Conservation (phyloP, 306 rosid species). For the Quercus glauca region DNA sequence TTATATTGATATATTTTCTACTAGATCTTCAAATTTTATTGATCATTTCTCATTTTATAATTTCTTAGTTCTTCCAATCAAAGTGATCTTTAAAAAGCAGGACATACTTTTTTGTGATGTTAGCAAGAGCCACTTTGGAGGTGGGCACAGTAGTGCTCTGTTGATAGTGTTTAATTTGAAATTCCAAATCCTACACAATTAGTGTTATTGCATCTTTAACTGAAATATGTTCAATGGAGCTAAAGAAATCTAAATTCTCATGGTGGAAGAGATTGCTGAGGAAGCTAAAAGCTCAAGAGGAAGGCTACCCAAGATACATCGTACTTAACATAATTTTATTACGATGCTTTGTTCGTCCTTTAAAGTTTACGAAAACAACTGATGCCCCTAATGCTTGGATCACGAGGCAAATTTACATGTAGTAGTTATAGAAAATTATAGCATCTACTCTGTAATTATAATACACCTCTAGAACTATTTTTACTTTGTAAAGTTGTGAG, state of each 20-base stretch:
- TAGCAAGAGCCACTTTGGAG: background rate
- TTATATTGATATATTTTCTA: background rate
- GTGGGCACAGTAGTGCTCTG: background rate
- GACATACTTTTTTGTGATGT: background rate
- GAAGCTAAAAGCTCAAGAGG: background rate
- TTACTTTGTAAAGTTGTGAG: background rate
- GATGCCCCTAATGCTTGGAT: background rate
- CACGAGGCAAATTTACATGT: background rate
- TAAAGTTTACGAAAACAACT: background rate
- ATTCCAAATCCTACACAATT: no score
- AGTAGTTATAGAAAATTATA: background rate
- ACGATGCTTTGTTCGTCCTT: no score
- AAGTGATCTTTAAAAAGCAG: background rate
- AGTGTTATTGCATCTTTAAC: no score
- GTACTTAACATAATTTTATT: no score
- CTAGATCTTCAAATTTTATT: background rate
- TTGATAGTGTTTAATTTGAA: no score
- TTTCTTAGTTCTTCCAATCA: background rate
- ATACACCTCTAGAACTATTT: background rate
- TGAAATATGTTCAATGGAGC: background rate
- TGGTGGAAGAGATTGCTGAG: background rate
- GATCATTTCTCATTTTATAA: constrained; percentile 1
- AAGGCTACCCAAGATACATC: background rate
- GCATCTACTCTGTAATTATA: background rate
- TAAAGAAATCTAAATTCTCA: background rate